Conservation (phyloP, 2,329 filamentous ascomycete species). For the Cercospora sojina region DNA sequence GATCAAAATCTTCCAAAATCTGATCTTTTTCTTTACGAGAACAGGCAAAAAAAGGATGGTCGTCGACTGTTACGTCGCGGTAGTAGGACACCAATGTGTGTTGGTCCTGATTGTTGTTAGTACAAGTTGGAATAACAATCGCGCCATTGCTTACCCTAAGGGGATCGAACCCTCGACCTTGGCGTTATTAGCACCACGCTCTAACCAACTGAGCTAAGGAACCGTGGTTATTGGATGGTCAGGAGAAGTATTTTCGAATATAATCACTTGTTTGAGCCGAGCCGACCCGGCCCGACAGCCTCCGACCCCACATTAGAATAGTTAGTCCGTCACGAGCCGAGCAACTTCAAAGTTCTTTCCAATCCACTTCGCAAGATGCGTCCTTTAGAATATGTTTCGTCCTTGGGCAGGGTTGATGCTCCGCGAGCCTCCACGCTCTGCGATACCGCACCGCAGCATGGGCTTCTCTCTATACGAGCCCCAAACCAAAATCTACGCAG, state of each 20-base stretch:
- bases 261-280: background rate
- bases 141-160: background rate
- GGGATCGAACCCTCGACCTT: constrained; percentile 1
- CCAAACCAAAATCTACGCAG: too few species aligned
- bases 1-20: too few species aligned
- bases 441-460: background rate
- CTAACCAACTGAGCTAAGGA: background rate
- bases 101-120: too few species aligned
- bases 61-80: background rate
- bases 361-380: background rate
- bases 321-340: background rate
- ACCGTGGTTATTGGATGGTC: background rate
- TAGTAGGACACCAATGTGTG: background rate
- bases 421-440: background rate
- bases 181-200: constrained; percentile 2
- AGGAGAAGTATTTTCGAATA: too few species aligned
- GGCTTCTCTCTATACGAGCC: too few species aligned
- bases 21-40: too few species aligned
- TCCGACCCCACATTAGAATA: background rate
- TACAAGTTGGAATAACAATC: too few species aligned
- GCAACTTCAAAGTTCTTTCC: background rate
- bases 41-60: background rate
- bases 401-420: background rate
- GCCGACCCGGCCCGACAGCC: background rate
- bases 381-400: background rate